A percentile compares a stretch with the other conserved stretches of the same genome.
These are phyloP conservation scores for Flaveria linearis DNA, from an alignment of 129 eudicot genomes.

Conservation along the genomic window DNA sequence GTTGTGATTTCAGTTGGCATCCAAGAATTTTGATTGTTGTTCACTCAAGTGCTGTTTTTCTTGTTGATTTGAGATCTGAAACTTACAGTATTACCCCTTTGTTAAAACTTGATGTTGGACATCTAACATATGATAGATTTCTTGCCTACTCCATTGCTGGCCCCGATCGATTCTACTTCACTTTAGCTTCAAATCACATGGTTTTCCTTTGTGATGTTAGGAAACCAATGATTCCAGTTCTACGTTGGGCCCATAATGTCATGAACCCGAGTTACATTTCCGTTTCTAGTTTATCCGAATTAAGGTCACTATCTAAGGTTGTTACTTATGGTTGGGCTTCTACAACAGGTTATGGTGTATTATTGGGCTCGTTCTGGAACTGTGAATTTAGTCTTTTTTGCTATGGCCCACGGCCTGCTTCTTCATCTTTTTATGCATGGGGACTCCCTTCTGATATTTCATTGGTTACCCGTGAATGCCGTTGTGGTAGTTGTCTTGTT, in stretches of 20 bases:
- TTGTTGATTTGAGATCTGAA: conserved; percentile 63
- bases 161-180: conserved; percentile 47
- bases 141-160: conserved; percentile 55
- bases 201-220: conserved; percentile 78
- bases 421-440: conserved; percentile 64
- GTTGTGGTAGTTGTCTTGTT: conserved; percentile 73
- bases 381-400: conserved; percentile 66
- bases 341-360: conserved; percentile 54
- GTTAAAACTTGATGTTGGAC: conserved; percentile 38
- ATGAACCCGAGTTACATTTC: conserved; percentile 49
- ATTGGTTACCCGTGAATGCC: conserved; percentile 45
- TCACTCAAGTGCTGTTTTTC: conserved; percentile 43
- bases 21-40: conserved; percentile 65
- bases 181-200: conserved; percentile 50
- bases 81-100: conserved; percentile 40
- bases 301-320: conserved; percentile 56
- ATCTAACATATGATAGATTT: conserved; percentile 44
- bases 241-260: conserved; percentile 65
- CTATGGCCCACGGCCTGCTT: conserved; percentile 52
- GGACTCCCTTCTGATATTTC: conserved; percentile 68
- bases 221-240: conserved; percentile 55
- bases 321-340: conserved; percentile 52
- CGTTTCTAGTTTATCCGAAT: conserved; percentile 49
- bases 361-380: conserved; percentile 86
- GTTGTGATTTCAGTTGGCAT: conserved; percentile 86